Base-by-base conservation (phyloP, 2,329 filamentous ascomycete species). In the Pseudogymnoascus pannorum region DNA sequence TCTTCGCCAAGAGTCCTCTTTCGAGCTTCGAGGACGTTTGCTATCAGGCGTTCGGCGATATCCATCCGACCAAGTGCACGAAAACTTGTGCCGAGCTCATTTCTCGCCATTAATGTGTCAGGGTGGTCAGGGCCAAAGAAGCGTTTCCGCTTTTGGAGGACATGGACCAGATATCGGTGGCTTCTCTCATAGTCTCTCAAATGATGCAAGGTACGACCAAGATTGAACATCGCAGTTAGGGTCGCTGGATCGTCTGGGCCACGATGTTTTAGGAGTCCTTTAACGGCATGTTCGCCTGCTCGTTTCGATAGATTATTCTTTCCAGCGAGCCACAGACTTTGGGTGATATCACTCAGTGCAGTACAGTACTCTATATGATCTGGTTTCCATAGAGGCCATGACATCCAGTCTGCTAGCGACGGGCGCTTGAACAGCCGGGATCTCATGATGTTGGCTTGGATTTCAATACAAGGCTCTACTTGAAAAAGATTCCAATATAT, bases 211-310 rank as follows among this genome's bases (percentile, higher is more conserved):
- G 68, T 68, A 22, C 67, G 65, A 9, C 66, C 67, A 11, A 72
- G 61, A 31, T 68, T 69, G 61, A 71, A 72, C 69, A 72, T 72
- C 2, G 70, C 66, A 57, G 59, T 65, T 12, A 73, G 62, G 7
- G 71, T 73, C 35, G 24, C 68, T 44, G 67, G 70, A 60, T 70
- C 65, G 40, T 67, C 63, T 38, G 35, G 35, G 3, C 69, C 70
- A 4, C 70, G 48, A 9, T 59, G 16, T 26, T 64, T 57, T 58
- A 48, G 12, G 16, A 62, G 57, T 3, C 61, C 57, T 44, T 60
- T 33, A 5, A 62, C 16, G 14, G 61, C 61, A 51, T 44, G 57
- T 18, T 64, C 60, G 6, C 66, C 66, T 6, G 62, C 57, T 11
- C 44, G 54, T 38, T 57, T 62, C 18, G 65, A 67, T 11, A 61